phyloP scores from a whole-genome alignment of 352 stramenopile genomes.

The Nothophytophthora sp. region DNA sequence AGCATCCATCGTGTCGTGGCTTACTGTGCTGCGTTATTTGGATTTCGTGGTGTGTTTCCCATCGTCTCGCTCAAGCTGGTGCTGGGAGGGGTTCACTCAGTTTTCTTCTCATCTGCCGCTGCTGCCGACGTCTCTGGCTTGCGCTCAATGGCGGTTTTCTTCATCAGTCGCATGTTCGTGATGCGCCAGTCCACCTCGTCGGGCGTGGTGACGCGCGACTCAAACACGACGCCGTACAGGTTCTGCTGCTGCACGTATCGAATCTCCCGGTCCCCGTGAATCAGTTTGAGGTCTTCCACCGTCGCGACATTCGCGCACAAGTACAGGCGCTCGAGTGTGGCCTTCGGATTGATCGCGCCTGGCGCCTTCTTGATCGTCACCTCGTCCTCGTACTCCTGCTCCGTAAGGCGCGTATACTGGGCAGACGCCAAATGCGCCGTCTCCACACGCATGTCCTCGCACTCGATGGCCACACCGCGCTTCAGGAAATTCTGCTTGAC shows the following conservation, averaged over 20 bases:
- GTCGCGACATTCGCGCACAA: constrained; percentile 40
- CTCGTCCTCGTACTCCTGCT: constrained; percentile 36
- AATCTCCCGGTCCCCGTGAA: constrained; percentile 15
- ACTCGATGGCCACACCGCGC: constrained; percentile 38
- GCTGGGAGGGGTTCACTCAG: constrained; percentile 5
- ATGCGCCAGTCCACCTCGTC: constrained; percentile 74
- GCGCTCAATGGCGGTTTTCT: constrained; percentile 15
- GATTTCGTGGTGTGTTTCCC: too few relatives aligned
- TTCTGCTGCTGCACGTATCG: constrained; percentile 32
- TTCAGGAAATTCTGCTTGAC: constrained; percentile 50
- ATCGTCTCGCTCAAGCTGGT: too few relatives aligned
- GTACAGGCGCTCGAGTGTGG: constrained; percentile 37
- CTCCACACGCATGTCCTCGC: constrained; percentile 35
- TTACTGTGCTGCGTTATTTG: too few relatives aligned
- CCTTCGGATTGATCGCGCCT: not conserved
- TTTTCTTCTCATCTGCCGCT: constrained; percentile 1
- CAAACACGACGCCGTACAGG: constrained; percentile 41
- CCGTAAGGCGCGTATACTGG: constrained; percentile 39
- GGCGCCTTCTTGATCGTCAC: constrained; percentile 14
- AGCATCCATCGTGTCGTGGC: too few relatives aligned
- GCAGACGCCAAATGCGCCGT: constrained; percentile 30
- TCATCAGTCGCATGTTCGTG: constrained; percentile 25
- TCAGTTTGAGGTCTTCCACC: constrained; percentile 42
- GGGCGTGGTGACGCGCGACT: constrained; percentile 53
- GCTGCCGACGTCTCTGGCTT: not conserved